Conservation (phyloP, 345 rosid species). For the Raphanus sativus region DNA sequence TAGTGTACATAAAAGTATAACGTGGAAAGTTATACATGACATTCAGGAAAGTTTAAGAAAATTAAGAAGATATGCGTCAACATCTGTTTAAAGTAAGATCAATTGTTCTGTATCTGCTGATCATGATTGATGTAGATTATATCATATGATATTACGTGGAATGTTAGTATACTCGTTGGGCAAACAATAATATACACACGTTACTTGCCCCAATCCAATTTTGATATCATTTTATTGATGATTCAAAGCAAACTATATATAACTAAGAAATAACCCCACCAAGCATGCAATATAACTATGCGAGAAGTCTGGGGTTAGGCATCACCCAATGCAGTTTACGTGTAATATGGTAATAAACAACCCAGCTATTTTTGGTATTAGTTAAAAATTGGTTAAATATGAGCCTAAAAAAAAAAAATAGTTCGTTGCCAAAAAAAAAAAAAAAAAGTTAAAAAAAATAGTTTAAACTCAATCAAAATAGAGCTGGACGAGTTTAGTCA, state of each 20-base stretch:
- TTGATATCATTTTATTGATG: not conserved
- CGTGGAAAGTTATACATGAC: not conserved
- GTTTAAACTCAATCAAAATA: not conserved
- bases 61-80: conserved; percentile 5
- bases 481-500: no score
- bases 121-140: conserved; percentile 17
- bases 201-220: not conserved
- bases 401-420: no score
- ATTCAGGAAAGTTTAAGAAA: not conserved
- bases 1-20: not conserved
- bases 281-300: not conserved
- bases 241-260: not conserved
- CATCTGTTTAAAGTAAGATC: conserved; percentile 29
- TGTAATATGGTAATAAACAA: not conserved
- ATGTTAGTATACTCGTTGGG: not conserved
- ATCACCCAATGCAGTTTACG: not conserved
- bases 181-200: not conserved
- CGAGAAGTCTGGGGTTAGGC: not conserved
- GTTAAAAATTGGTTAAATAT: no score
- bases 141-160: not conserved
- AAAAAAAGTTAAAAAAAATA: no score
- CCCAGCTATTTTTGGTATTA: not conserved
- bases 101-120: conserved; percentile 15
- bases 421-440: no score
- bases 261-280: not conserved